Conservation (phyloP, 2,329 filamentous ascomycete genomes). For the Orbilia blumenaviensis region DNA sequence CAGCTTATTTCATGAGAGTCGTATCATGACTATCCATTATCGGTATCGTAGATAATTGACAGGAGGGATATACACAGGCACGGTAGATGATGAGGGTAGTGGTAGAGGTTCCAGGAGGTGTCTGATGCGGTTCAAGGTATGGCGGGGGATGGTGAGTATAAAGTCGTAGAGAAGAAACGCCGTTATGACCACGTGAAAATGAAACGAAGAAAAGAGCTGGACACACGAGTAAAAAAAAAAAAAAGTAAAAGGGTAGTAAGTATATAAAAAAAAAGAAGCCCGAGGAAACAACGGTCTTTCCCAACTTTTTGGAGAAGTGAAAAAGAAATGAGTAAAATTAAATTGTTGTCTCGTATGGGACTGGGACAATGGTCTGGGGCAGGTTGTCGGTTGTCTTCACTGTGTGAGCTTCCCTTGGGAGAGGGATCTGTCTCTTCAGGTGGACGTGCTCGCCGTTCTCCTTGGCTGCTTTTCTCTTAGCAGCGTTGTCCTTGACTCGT, state of each 20-base stretch:
- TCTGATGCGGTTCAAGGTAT: constrained; percentile 27
- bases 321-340: constrained; percentile 65
- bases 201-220: constrained; percentile 27
- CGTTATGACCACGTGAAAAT: constrained; percentile 49
- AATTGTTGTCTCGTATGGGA: constrained; percentile 98
- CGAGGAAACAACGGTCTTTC: constrained; percentile 41
- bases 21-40: constrained; percentile 53
- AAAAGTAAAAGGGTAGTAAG: constrained; percentile 24
- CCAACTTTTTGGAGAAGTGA: constrained; percentile 1
- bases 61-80: constrained; percentile 52
- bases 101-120: constrained; percentile 1
- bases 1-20: constrained; percentile 41
- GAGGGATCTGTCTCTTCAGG: constrained; percentile 87
- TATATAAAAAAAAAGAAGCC: constrained; percentile 36
- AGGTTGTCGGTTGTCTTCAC: constrained; percentile 82
- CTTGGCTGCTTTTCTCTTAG: constrained; percentile 92
- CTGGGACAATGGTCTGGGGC: constrained; percentile 88
- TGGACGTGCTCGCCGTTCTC: constrained; percentile 83
- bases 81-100: not conserved
- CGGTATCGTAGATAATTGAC: constrained; percentile 49
- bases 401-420: constrained; percentile 81
- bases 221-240: constrained; percentile 34
- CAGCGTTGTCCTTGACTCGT: constrained; percentile 96
- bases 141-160: constrained; percentile 18
- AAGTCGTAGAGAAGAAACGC: constrained; percentile 53